These are phyloP conservation scores for Salicornia ramosissima DNA, from an alignment of 148 eudicot genomes.

Conservation along the genomic window DNA sequence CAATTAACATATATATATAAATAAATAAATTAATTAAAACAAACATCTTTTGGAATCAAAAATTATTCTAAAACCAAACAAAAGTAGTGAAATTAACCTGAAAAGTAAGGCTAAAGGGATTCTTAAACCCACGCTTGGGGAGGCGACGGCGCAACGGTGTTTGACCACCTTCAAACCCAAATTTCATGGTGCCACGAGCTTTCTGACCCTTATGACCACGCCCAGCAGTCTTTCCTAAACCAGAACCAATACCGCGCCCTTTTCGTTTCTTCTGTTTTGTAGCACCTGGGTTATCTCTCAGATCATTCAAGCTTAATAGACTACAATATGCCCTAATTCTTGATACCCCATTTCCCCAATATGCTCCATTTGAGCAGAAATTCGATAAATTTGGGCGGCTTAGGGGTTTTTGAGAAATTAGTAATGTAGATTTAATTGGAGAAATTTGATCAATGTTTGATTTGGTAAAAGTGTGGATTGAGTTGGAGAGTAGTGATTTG, in stretches of 20 bases:
- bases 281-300: conserved; percentile 78
- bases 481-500: conserved; percentile 26
- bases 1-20: too few species aligned
- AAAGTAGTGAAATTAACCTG: conserved; percentile 41
- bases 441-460: conserved; percentile 9
- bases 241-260: conserved; percentile 96
- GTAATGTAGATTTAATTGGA: conserved; percentile 3
- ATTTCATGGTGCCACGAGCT: conserved; percentile 81
- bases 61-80: neutral
- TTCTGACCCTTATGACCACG: conserved; percentile 97
- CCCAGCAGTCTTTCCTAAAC: conserved; percentile 92
- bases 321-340: conserved; percentile 43
- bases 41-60: too few species aligned
- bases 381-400: neutral
- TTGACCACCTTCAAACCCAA: conserved; percentile 95
- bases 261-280: conserved; percentile 84
- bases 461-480: conserved; percentile 23
- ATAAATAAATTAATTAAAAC: too few species aligned
- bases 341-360: conserved; percentile 11
- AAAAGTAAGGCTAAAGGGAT: conserved; percentile 76
- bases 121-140: conserved; percentile 84
- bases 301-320: conserved; percentile 60
- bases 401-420: conserved; percentile 10
- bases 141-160: conserved; percentile 75
- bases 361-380: neutral